A percentile compares a stretch with the other conserved stretches of the same genome.
These are phyloP conservation scores for Parsonsia alboflavescens DNA, from an alignment of 257 asterid species.

Conservation along the genomic window DNA sequence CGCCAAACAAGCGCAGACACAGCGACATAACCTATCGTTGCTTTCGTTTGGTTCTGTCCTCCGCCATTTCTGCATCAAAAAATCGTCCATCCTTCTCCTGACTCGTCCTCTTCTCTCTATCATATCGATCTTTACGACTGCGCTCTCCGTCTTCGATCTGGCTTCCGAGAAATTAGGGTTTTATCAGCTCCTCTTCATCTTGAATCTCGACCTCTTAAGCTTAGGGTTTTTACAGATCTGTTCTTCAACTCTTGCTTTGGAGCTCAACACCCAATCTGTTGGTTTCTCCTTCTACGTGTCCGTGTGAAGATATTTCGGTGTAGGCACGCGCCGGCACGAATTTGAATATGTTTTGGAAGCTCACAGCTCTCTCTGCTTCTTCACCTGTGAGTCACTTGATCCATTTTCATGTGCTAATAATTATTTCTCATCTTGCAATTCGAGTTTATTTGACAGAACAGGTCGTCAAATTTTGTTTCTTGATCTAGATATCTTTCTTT, in stretches of 20 bases:
- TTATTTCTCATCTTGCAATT: neutral
- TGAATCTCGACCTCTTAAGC: constrained; percentile 24
- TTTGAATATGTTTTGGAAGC: constrained; percentile 89
- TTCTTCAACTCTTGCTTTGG: constrained; percentile 9
- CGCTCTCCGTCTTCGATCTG: constrained; percentile 2
- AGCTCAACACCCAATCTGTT: neutral
- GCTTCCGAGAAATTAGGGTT: neutral
- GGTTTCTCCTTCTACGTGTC: neutral
- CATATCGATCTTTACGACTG: constrained; percentile 2
- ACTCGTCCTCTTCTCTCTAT: neutral
- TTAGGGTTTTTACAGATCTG: constrained; percentile 58
- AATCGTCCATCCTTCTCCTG: neutral
- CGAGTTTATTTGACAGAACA: neutral
- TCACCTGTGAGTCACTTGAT: constrained; percentile 73
- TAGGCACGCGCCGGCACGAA: constrained; percentile 10
- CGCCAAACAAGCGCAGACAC: constrained; percentile 4
- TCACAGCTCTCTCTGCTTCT: constrained; percentile 74
- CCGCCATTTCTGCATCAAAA: constrained; percentile 15
- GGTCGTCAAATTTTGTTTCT: neutral
- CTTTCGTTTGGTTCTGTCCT: constrained; percentile 2
- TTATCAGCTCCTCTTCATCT: neutral
- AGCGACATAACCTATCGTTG: constrained; percentile 1
- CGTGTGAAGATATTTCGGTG: neutral
- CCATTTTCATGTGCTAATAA: constrained; percentile 5
- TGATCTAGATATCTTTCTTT: too few species aligned